These are phyloP conservation scores for Suhomyces guaymorum DNA, from an alignment of 1,139 yeast species.

Conservation along the genomic window DNA sequence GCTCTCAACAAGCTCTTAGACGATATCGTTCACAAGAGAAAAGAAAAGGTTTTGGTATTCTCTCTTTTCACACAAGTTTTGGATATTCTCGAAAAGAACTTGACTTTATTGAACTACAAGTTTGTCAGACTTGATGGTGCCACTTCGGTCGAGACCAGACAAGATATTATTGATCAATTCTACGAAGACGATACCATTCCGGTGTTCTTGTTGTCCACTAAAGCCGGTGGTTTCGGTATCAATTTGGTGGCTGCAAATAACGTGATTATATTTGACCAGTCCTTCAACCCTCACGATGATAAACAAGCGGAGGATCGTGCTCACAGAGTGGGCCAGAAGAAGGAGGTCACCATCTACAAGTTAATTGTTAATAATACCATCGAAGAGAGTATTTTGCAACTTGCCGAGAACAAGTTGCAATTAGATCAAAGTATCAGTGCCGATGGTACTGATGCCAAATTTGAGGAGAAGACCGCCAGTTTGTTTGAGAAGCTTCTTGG, in stretches of 20 bases:
- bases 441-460: conserved; percentile 46
- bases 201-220: conserved; percentile 84
- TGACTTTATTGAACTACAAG: conserved; percentile 64
- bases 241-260: conserved; percentile 93
- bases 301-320: conserved; percentile 98
- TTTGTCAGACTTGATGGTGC: conserved; percentile 90
- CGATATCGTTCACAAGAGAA: conserved; percentile 47
- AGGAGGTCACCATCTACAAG: conserved; percentile 79
- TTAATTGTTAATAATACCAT: conserved; percentile 74
- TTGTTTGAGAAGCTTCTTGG: conserved; percentile 55
- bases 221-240: conserved; percentile 98
- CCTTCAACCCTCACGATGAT: conserved; percentile 97
- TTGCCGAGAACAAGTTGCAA: conserved; percentile 90
- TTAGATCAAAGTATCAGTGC: conserved; percentile 69
- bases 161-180: conserved; percentile 85
- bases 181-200: conserved; percentile 83
- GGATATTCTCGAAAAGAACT: conserved; percentile 79
- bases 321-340: conserved; percentile 94
- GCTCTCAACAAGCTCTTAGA: conserved; percentile 61
- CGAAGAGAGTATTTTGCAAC: conserved; percentile 82
- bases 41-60: conserved; percentile 78
- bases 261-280: conserved; percentile 88
- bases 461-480: conserved; percentile 55
- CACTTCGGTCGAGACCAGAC: conserved; percentile 90
- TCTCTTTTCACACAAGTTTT: conserved; percentile 91